Evolutionary conservation across 768 basidiomycete species (phyloP), one percentile per base, ranked within the genome.

Genomic region (Epithele typhae): DNA sequence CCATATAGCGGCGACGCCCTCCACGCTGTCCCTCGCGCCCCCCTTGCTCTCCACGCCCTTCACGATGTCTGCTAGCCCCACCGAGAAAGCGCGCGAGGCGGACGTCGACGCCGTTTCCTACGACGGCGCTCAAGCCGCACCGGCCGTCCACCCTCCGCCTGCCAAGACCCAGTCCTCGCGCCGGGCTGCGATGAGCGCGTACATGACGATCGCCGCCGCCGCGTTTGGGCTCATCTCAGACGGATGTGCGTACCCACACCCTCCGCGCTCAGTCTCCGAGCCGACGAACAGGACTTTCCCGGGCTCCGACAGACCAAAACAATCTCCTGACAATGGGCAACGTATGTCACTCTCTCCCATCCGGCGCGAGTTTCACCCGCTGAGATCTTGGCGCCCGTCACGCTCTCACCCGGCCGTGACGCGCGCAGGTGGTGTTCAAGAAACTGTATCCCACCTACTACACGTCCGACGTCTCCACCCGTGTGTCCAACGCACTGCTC

Each of bases 321-420:
- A 82, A 79, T 54, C 63, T 84, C 22, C 82, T 84, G 81, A 82
- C 82, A 0, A 78, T 84, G 79, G 60, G 75, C 37, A 84, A 85
- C 49, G 82, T 79, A 53, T 40, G 67, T 36, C 27, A 30, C 45
- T 42, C 30, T 23, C 34, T n/a, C 8, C 5, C 37, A 17, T 37
- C 25, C 17, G 37, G 25, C 30, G 18, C 19, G 24, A 14, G 21
- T 32, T 21, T 38, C 25, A 27, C 2, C 14, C n/a, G n/a, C n/a
- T n/a, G n/a, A n/a, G n/a, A n/a, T n/a, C n/a, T n/a, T n/a, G n/a
- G n/a, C n/a, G n/a, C n/a, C n/a, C 23, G 36, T 32, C n/a, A 25
- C 23, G 32, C 33, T 36, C 18, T 36, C 12, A 36, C 8, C 8
- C n/a, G 18, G 17, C 17, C n/a, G 35, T 36, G 8, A n/a, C 35